Percentiles rank a stretch among this genome's conserved stretches.
Conservation (phyloP, 495 filamentous ascomycete genomes). For the Hyaloscypha finlandica region DNA sequence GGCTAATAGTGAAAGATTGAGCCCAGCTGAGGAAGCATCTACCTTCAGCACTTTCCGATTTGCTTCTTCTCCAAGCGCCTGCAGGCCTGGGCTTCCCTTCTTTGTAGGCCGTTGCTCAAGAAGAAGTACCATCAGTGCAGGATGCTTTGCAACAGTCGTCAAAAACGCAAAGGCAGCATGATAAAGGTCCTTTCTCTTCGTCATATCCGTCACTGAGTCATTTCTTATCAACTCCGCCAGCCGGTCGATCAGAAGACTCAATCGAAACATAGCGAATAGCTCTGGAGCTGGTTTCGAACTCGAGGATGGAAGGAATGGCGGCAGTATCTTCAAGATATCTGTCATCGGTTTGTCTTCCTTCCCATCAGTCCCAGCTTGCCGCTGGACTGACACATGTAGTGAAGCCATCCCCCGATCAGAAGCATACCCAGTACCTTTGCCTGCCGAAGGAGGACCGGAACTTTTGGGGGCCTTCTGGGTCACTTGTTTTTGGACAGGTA, state of each 20-base stretch:
- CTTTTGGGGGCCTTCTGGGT: neutral
- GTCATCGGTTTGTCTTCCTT: conserved; percentile 7
- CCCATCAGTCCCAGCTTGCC: neutral
- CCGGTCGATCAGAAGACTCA: conserved; percentile 25
- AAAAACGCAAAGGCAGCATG: neutral
- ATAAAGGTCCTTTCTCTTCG: conserved; percentile 18
- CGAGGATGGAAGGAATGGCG: conserved; percentile 8
- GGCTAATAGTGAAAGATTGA: neutral
- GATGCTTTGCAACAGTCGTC: conserved; percentile 5
- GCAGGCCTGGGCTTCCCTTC: conserved; percentile 9
- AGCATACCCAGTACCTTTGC: neutral
- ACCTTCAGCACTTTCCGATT: neutral
- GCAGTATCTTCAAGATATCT: conserved; percentile 15
- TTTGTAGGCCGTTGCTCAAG: conserved; percentile 11
- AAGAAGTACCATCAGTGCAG: conserved; percentile 10
- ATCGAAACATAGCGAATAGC: conserved; percentile 12
- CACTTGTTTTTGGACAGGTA: neutral
- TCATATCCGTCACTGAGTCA: conserved; percentile 26
- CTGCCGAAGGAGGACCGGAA: neutral
- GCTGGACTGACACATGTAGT: neutral
- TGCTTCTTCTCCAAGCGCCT: neutral
- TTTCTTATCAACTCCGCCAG: conserved; percentile 21
- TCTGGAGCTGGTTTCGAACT: neutral
- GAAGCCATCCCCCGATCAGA: no score
- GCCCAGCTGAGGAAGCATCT: neutral